These are phyloP conservation scores for Bipolaris zeicola DNA, from an alignment of 2,329 filamentous ascomycete species.

Conservation along the genomic window DNA sequence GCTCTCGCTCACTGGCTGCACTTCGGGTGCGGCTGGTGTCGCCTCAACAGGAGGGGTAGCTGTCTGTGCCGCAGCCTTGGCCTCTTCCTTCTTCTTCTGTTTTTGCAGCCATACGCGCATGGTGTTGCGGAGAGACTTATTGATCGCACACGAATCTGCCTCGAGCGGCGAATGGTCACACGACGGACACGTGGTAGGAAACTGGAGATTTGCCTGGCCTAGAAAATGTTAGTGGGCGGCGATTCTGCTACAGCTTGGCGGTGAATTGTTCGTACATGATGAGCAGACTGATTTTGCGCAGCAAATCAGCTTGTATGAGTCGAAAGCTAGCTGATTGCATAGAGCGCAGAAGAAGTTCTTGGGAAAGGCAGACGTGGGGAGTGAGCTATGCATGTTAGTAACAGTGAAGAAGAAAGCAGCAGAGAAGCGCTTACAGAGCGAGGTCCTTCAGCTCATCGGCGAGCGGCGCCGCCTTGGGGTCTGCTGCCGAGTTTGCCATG, in stretches of 20 bases:
- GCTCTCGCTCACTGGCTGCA: constrained; percentile 23
- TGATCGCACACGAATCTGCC: constrained; percentile 81
- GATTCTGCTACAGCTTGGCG: not conserved
- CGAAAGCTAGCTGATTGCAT: constrained; percentile 87
- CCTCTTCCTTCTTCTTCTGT: constrained; percentile 68
- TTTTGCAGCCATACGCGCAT: constrained; percentile 91
- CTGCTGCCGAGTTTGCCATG: constrained; percentile 37
- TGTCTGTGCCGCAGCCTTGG: constrained; percentile 39
- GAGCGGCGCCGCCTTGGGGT: constrained; percentile 42
- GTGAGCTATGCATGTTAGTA: constrained; percentile 61
- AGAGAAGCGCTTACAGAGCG: constrained; percentile 30
- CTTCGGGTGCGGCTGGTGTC: constrained; percentile 28
- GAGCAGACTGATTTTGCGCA: constrained; percentile 96
- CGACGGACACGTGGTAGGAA: constrained; percentile 84
- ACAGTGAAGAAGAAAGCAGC: too few relatives aligned
- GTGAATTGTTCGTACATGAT: constrained; percentile 67
- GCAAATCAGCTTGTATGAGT: constrained; percentile 89
- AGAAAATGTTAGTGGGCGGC: constrained; percentile 11
- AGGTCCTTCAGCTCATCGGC: constrained; percentile 42
- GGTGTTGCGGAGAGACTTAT: constrained; percentile 90
- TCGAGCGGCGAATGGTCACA: constrained; percentile 92
- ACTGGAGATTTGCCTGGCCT: constrained; percentile 54
- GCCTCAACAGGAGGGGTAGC: constrained; percentile 34
- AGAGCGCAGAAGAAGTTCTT: constrained; percentile 94
- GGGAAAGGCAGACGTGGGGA: constrained; percentile 85